Conservation (phyloP, 306 rosid species). For the Lathyrus tuberosus region DNA sequence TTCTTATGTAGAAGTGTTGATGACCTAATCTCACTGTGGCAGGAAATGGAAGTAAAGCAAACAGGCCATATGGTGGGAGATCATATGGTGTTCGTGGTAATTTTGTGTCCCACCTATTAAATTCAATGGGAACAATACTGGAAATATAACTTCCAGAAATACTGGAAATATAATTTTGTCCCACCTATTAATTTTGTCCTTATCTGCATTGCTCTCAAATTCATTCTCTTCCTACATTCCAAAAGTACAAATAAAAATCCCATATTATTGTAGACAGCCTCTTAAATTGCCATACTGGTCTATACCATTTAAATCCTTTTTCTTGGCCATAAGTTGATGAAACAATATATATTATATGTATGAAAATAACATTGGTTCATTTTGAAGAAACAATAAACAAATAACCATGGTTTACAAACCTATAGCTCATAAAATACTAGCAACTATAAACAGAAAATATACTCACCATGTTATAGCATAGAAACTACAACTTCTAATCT, state of each 20-base stretch:
- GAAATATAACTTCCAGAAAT: constrained; percentile 61
- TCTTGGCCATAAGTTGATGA: constrained; percentile 22
- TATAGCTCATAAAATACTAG: too few species aligned
- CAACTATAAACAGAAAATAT: too few species aligned
- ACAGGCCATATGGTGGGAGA: constrained; percentile 66
- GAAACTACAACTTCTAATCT: too few species aligned
- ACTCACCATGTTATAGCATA: too few species aligned
- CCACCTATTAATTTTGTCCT: too few species aligned
- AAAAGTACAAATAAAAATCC: constrained; percentile 1
- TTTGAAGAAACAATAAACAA: too few species aligned
- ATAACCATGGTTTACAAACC: too few species aligned
- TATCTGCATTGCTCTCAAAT: constrained; percentile 29
- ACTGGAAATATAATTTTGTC: too few species aligned
- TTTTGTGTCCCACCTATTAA: constrained; percentile 92
- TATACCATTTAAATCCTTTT: background rate
- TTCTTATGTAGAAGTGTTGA: constrained; percentile 12
- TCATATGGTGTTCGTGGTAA: constrained; percentile 80
- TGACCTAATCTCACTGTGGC: constrained; percentile 5
- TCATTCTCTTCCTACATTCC: constrained; percentile 13
- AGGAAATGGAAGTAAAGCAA: constrained; percentile 47
- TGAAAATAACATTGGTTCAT: too few species aligned
- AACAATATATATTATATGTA: too few species aligned
- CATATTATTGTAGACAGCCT: constrained; percentile 6
- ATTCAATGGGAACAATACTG: constrained; percentile 64
- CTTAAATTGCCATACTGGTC: constrained; percentile 23